These are phyloP conservation scores for Naganishia vaughanmartiniae DNA, from an alignment of 768 basidiomycete species.

Conservation along the genomic window DNA sequence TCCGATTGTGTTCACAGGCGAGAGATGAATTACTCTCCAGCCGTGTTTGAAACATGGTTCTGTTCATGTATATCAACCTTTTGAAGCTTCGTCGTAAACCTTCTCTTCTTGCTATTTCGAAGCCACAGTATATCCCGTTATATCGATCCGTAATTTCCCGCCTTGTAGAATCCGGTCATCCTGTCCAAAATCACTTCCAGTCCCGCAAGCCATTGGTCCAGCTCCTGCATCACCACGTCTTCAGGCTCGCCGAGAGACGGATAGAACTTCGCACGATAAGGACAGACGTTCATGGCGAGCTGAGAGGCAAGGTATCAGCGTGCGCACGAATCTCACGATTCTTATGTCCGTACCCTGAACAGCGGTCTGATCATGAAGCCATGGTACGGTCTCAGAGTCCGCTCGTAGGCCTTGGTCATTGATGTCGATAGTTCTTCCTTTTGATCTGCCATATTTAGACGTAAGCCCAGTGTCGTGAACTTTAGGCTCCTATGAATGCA, in stretches of 20 bases:
- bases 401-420: slow-evolving; percentile 77
- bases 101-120: no score
- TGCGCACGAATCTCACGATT: not conserved
- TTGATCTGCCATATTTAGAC: slow-evolving; percentile 66
- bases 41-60: no score
- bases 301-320: slow-evolving; percentile 37
- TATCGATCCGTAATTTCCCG: slow-evolving; percentile 41
- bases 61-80: no score
- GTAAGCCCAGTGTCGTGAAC: slow-evolving; percentile 73
- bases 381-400: slow-evolving; percentile 79
- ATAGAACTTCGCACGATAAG: slow-evolving; percentile 63
- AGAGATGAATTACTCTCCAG: no score
- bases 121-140: not conserved
- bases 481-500: slow-evolving; percentile 65
- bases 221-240: slow-evolving; percentile 51
- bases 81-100: no score
- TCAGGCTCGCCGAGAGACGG: slow-evolving; percentile 56
- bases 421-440: slow-evolving; percentile 66
- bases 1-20: no score
- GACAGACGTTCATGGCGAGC: slow-evolving; percentile 70
- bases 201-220: slow-evolving; percentile 60
- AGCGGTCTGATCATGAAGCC: slow-evolving; percentile 58
- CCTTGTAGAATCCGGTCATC: slow-evolving; percentile 56
- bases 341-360: slow-evolving; percentile 58
- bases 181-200: slow-evolving; percentile 58